Evolutionary conservation across 345 rosid genomes (phyloP), one percentile per base, ranked within the genome.

Genomic region (Eucalyptus curtisii): DNA sequence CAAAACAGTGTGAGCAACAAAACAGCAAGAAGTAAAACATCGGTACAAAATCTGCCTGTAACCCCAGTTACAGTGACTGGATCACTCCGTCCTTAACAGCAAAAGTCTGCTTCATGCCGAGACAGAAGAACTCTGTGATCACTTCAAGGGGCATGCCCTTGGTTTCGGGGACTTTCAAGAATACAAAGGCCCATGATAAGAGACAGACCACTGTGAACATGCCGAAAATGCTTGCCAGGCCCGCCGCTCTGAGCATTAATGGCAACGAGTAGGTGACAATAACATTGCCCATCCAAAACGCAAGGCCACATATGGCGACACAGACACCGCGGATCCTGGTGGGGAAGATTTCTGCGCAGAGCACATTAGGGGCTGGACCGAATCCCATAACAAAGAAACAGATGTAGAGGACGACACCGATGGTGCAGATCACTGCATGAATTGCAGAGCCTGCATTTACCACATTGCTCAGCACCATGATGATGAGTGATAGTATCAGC

Each of bases 101-200:
- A 68, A 90, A 95, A 85, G 90, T 95, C 89, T 93, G 98, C 91
- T 93, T 95, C 49, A 96, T 98, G 48, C 99, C 99, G 33, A 98
- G 90, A 30, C 96, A 89, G 89, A 98, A 96, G 95, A 98, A 96
- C 93, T 97, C 99, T 0, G 97, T 91, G 45, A 98, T 96, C 88
- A 98, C 99, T 93, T 98, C 99, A 81, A 98, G 98, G 20, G 99
- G 99, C 99, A 98, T 98, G 82, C 99, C 99, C 88, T 97, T 97
- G 86, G 99, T 98, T 93, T 98, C 99, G 5, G 99, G 99, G 42
- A 96, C 96, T 92, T 95, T 95, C 86, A 94, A 64, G 95, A 89
- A 98, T 86, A 98, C 95, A 68, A 97, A 98, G 42, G 88, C 94
- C 94, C 95, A 93, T 3, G 99, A 90, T 81, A 98, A 86, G 87